A percentile compares a stretch with the other conserved stretches of the same genome.
These are phyloP conservation scores for Aegilops umbellulata DNA, from an alignment of 176 grass and related monocot genomes.

Conservation along the genomic window DNA sequence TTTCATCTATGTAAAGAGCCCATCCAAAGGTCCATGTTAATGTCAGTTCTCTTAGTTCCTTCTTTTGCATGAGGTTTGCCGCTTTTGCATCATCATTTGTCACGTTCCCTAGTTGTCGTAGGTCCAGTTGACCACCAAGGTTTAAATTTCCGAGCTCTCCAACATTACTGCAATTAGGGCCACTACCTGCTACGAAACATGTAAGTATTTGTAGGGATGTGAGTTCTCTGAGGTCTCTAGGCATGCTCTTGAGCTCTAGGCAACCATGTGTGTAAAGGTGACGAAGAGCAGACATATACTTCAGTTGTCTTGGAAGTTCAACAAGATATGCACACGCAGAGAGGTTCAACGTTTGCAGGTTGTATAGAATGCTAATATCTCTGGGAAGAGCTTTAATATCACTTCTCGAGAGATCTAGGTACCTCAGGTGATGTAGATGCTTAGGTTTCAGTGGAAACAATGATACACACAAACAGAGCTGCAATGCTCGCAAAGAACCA, in stretches of 20 bases:
- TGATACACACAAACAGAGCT: fast-evolving
- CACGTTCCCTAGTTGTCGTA: neutral
- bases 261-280: neutral
- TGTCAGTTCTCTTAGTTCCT: neutral
- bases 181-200: neutral
- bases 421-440: neutral
- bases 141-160: neutral
- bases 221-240: neutral
- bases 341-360: neutral
- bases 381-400: no score
- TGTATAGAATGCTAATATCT: neutral
- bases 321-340: neutral
- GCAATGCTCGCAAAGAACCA: neutral
- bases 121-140: neutral
- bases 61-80: neutral
- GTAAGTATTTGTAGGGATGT: constrained; percentile 7
- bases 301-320: neutral
- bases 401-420: neutral
- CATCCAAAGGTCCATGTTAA: neutral
- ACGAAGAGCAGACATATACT: neutral
- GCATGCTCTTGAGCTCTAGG: neutral
- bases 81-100: neutral
- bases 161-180: neutral
- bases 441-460: neutral
- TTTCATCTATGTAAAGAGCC: no score